Evolutionary conservation across 805 yeast genomes (phyloP).

Genomic region (Zygoascus flipseniorum): DNA sequence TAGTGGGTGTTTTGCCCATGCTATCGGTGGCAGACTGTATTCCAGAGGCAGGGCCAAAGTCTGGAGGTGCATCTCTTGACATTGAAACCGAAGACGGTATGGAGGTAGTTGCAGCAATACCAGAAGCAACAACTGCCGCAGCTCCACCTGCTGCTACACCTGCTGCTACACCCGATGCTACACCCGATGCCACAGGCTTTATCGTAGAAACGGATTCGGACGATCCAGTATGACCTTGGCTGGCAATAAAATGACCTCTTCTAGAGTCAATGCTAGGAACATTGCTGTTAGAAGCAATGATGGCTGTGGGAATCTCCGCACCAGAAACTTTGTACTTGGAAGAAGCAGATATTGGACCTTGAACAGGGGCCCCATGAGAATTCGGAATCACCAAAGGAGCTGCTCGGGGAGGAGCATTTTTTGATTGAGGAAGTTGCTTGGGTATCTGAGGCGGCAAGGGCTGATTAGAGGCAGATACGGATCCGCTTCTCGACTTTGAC

Average conservation of each 20-base stretch:
- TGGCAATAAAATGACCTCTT: not conserved
- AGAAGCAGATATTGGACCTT: constrained; percentile 1
- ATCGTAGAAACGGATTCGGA: not conserved
- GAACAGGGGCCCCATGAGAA: not conserved
- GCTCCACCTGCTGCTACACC: not conserved
- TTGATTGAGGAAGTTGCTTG: not conserved
- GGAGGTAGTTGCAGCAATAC: not conserved
- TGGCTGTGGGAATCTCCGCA: not conserved
- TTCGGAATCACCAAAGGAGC: not conserved
- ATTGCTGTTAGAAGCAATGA: not conserved
- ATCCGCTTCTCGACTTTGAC: not conserved
- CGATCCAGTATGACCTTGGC: not conserved
- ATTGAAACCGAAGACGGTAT: not conserved
- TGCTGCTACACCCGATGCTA: not conserved
- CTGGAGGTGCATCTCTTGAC: not conserved
- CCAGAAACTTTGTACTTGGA: not conserved
- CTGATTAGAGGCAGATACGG: not conserved
- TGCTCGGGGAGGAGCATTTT: not conserved
- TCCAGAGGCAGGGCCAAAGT: not conserved
- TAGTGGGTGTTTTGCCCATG: not conserved
- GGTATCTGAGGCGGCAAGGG: not conserved
- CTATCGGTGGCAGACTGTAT: not conserved
- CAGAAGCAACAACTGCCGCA: not conserved
- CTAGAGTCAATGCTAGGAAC: not conserved
- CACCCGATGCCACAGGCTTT: not conserved